These are phyloP conservation scores for Ascochyta lentis DNA, from an alignment of 2,329 filamentous ascomycete species.

Conservation along the genomic window DNA sequence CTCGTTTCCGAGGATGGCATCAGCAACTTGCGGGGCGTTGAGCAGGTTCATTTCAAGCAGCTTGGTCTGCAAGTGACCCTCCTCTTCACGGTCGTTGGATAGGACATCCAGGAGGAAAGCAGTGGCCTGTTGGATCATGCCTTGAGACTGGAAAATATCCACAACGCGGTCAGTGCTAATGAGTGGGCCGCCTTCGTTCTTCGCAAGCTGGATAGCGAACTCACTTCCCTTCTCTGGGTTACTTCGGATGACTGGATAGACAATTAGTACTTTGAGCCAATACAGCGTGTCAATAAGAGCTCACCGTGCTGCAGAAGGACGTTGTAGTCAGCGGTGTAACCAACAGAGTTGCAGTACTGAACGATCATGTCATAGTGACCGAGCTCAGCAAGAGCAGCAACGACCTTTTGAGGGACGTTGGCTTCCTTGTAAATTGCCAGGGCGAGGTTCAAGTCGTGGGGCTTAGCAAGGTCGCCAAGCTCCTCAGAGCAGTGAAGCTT, in stretches of 20 bases:
- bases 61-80: conserved; percentile 90
- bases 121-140: conserved; percentile 96
- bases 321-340: conserved; percentile 96
- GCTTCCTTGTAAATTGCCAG: conserved; percentile 89
- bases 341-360: conserved; percentile 81
- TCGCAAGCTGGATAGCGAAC: conserved; percentile 90
- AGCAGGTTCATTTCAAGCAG: conserved; percentile 97
- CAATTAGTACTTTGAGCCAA: neutral
- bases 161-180: conserved; percentile 94
- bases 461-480: conserved; percentile 89
- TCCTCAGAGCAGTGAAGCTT: conserved; percentile 97
- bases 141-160: conserved; percentile 97
- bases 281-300: neutral
- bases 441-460: conserved; percentile 87
- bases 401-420: conserved; percentile 89
- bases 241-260: conserved; percentile 66
- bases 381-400: conserved; percentile 92
- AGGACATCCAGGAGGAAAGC: conserved; percentile 97
- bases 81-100: conserved; percentile 92
- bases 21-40: conserved; percentile 95
- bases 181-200: conserved; percentile 83
- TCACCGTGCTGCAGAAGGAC: conserved; percentile 77
- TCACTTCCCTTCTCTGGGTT: conserved; percentile 94
- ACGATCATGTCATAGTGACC: conserved; percentile 97
- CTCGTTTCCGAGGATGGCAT: conserved; percentile 96